Conservation (phyloP, 176 grass and related monocot genomes). For the Alloteropsis semialata region DNA sequence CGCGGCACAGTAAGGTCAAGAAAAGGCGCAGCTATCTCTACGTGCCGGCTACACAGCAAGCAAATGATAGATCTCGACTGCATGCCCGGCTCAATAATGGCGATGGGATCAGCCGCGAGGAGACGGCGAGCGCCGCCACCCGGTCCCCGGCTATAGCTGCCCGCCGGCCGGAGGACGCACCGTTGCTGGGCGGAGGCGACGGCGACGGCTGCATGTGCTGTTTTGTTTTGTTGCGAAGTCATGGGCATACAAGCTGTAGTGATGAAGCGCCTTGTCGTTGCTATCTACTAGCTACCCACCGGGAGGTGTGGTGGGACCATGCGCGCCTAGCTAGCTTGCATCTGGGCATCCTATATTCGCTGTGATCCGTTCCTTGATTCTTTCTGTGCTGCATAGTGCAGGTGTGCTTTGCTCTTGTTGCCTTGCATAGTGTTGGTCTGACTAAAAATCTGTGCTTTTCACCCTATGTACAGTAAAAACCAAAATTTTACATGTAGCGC, state of each 20-base stretch:
- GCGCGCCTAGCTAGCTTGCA: background rate
- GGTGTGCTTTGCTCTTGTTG: background rate
- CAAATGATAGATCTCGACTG: background rate
- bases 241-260: background rate
- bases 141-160: background rate
- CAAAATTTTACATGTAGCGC: background rate
- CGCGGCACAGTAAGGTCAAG: background rate
- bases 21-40: background rate
- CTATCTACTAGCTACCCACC: background rate
- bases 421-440: background rate
- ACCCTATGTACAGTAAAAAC: background rate
- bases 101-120: background rate
- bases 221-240: background rate
- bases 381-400: background rate
- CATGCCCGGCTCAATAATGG: background rate
- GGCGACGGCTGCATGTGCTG: background rate
- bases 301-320: background rate
- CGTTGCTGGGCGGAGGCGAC: background rate
- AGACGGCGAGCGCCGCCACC: background rate
- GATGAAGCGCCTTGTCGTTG: constrained; percentile 1
- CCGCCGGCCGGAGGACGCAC: background rate
- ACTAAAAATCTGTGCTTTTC: background rate
- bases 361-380: background rate
- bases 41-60: background rate
- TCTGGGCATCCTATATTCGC: background rate